These are phyloP conservation scores for Malbranchea cinnamomea DNA, from an alignment of 2,329 filamentous ascomycete genomes.

Conservation along the genomic window DNA sequence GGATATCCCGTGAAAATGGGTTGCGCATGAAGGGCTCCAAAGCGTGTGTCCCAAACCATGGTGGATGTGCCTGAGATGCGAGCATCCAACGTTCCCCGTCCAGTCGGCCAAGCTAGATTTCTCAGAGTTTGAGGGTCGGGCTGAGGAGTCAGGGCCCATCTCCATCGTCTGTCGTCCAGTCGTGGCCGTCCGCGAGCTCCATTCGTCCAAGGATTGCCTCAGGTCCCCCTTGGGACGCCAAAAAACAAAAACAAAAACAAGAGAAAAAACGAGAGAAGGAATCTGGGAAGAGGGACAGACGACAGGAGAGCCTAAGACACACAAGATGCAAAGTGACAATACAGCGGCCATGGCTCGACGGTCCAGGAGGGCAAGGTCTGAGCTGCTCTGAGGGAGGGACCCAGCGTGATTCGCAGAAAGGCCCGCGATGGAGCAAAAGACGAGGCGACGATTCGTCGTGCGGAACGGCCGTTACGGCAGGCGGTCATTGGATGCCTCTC, in stretches of 20 bases:
- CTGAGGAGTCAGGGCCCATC: constrained; percentile 3
- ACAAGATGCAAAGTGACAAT: constrained; percentile 18
- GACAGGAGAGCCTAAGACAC: constrained; percentile 5
- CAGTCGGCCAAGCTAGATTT: constrained; percentile 3
- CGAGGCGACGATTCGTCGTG: constrained; percentile 18
- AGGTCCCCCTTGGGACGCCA: background rate
- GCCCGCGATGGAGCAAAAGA: no score
- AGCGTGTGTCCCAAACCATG: background rate
- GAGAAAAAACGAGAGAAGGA: background rate
- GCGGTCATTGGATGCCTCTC: constrained; percentile 22
- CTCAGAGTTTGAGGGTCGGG: background rate
- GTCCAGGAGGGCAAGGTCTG: no score
- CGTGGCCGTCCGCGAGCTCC: background rate
- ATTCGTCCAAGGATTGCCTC: background rate
- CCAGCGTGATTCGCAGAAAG: no score
- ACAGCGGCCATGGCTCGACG: constrained; percentile 3
- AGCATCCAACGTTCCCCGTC: constrained; percentile 6
- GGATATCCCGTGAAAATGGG: background rate
- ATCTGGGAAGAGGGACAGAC: constrained; percentile 1
- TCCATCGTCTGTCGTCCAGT: background rate
- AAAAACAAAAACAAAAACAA: background rate
- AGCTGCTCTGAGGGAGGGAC: no score
- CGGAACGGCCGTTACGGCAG: constrained; percentile 16
- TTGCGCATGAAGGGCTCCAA: background rate
- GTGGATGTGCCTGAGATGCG: constrained; percentile 7